A percentile compares a stretch with the other conserved stretches of the same genome.
These are phyloP conservation scores for Anastatica hierochuntica DNA, from an alignment of 345 rosid species.

Conservation along the genomic window DNA sequence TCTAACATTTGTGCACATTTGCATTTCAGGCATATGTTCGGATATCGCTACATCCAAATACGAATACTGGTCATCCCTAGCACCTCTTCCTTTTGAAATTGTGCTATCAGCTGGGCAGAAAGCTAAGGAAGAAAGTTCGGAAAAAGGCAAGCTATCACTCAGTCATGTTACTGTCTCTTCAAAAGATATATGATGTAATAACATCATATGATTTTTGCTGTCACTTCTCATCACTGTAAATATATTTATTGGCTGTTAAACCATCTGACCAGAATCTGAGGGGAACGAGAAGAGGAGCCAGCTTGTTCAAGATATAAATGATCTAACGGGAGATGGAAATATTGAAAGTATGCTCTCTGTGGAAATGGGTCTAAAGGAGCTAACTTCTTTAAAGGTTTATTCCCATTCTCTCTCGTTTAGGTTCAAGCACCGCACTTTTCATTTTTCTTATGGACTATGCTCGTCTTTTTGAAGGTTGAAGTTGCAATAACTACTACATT, in stretches of 20 bases:
- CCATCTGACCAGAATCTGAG: slow-evolving; percentile 38
- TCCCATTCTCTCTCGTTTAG: background rate
- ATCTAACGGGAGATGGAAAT: slow-evolving; percentile 92
- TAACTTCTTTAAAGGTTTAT: slow-evolving; percentile 75
- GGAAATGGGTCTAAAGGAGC: slow-evolving; percentile 97
- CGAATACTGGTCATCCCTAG: slow-evolving; percentile 97
- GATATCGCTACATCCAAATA: slow-evolving; percentile 77
- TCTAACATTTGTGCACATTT: too few species aligned
- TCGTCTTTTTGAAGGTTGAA: slow-evolving; percentile 59
- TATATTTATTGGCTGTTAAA: slow-evolving; percentile 3
- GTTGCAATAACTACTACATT: slow-evolving; percentile 67
- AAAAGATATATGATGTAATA: background rate
- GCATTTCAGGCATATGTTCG: slow-evolving; percentile 75
- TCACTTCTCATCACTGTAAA: background rate
- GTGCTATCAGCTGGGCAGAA: slow-evolving; percentile 97
- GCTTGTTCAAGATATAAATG: slow-evolving; percentile 62
- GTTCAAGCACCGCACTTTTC: slow-evolving; percentile 1
- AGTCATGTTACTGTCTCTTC: too few species aligned
- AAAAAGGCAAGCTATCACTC: slow-evolving; percentile 49
- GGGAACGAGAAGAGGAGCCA: slow-evolving; percentile 64
- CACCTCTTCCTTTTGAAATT: slow-evolving; percentile 96
- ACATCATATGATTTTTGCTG: background rate
- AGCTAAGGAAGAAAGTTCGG: slow-evolving; percentile 78
- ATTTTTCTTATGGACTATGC: slow-evolving; percentile 13
- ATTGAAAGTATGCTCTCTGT: slow-evolving; percentile 98